Base-by-base conservation (phyloP, 495 filamentous ascomycete genomes). In the Xylaria nigripes region DNA sequence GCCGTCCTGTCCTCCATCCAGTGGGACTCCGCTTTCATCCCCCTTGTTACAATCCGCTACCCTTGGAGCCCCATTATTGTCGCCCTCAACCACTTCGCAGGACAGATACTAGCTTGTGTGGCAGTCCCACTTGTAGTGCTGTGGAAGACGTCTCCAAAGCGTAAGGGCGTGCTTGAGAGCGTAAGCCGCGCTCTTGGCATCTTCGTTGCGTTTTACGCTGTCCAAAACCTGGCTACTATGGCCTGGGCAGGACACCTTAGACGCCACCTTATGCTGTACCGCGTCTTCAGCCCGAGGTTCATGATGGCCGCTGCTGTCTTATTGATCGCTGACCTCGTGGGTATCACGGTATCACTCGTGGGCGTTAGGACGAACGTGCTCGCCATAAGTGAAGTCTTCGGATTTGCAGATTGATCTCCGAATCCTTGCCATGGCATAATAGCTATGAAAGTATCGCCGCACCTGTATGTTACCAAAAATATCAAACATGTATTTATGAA, bases 11-110 rank as follows among this genome's bases (percentile, higher is more conserved):
- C 81, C 60, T 85, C 81, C 55, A 94, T 99, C 67, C 94, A 99
- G 62, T 99, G 93, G 93, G 90, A 97, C 69, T 77, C 81, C n/a
- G 92, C 90, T 21, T 98, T 97, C 76, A 87, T 99, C 60, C 86
- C 94, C 1, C 75, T 97, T 24, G 78, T 82, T 43, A 81, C 83
- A 2, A 81, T 97, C 62, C 79, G 80, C 58, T 96, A 97, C 70
- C 93, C 94, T 29, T 96, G 86, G 85, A 84, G 83, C 9, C 90
- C 93, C 0, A 55, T 96, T 7, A 72, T 90, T 6, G 83, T 99
- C 43, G 69, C 83, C 3, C 76, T 92, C 50, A 99, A 97, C 72
- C 89, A 84, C 25, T 90, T 90, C 61, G 94, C 88, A 29, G 84
- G 88, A 0, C 93, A 95, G 61, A 90, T 97, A 54, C 71, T 97